Evolutionary conservation across 2,329 filamentous ascomycete species (phyloP), one percentile per base, ranked within the genome.

Genomic region (Reticulascus tulasneorum): DNA sequence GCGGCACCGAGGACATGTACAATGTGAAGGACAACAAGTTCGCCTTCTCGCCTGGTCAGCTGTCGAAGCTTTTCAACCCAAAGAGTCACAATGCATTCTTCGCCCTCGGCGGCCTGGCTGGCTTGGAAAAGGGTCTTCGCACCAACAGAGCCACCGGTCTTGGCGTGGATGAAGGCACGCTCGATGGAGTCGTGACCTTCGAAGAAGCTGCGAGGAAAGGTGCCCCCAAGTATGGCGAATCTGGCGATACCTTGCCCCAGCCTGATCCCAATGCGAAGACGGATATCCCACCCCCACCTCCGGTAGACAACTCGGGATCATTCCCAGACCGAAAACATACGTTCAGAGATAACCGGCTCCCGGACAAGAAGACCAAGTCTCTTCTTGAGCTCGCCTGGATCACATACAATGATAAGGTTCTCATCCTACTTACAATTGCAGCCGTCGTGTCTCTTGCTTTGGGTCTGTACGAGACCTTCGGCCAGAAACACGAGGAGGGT

Each of bases 51-150:
- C 82, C 82, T 9, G 86, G 85, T 17, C 84, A 86, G 48, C 63
- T 87, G 49, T 79, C 77, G 44, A 91, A 91, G 62, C 64, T 93
- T 7, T 68, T 89, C 33, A 90, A 90, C 46, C 86, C 86, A 1
- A 93, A 93, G 62, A 89, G 74, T 49, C 66, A 86, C 42, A 69
- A 76, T 18, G 86, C 85, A 5, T 88, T 90, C 44, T 79, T 84
- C 48, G 84, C 84, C 6, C 60, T 93, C 3, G 86, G 86, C 36
- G 86, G 86, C 31, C 56, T 91, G 6, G 65, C 63, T 8, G 86
- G 86, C 3, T 55, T 93, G 15, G 84, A 87, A 51, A 86, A 81
- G 52, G 86, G 86, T 1, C 56, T 93, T 9, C 70, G 79, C 38
- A 82, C 84, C 2, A 67, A 88, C 52, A 60, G 77, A 24, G 69